phyloP scores from a whole-genome alignment of 139 green algal species.

The Zygnema cylindricum region DNA sequence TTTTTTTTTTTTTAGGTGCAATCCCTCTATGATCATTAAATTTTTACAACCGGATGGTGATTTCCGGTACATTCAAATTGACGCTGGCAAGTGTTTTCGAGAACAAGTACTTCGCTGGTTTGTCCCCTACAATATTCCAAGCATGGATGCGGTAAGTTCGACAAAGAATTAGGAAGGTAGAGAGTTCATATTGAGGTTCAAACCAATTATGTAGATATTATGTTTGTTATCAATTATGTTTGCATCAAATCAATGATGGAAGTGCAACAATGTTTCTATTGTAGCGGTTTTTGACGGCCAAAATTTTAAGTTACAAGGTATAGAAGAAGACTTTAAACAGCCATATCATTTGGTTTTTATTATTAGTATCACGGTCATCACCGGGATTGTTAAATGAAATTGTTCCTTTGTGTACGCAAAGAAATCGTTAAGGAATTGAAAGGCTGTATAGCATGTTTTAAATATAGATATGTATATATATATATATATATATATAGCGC shows the following conservation, averaged over 20 bases:
- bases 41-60: constrained; percentile 6
- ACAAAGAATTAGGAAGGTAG: not conserved
- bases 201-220: not conserved
- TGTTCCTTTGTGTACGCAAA: too few species aligned
- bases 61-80: constrained; percentile 45
- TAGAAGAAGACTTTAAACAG: too few species aligned
- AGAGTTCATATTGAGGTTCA: not conserved
- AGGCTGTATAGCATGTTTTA: too few species aligned
- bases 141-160: constrained; percentile 50
- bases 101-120: constrained; percentile 63
- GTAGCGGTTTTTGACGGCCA: too few species aligned
- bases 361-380: too few species aligned
- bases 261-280: too few species aligned
- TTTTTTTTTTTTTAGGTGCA: constrained; percentile 22
- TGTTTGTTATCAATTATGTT: not conserved
- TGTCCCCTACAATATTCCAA: not conserved
- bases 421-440: too few species aligned
- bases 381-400: too few species aligned
- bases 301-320: too few species aligned
- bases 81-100: constrained; percentile 55
- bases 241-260: constrained; percentile 15
- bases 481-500: too few species aligned
- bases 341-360: too few species aligned
- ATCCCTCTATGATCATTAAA: constrained; percentile 46
- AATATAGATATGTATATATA: too few species aligned